A percentile compares a stretch with the other conserved stretches of the same genome.
Conservation (phyloP, 768 basidiomycete genomes). For the Mycena rosella region DNA sequence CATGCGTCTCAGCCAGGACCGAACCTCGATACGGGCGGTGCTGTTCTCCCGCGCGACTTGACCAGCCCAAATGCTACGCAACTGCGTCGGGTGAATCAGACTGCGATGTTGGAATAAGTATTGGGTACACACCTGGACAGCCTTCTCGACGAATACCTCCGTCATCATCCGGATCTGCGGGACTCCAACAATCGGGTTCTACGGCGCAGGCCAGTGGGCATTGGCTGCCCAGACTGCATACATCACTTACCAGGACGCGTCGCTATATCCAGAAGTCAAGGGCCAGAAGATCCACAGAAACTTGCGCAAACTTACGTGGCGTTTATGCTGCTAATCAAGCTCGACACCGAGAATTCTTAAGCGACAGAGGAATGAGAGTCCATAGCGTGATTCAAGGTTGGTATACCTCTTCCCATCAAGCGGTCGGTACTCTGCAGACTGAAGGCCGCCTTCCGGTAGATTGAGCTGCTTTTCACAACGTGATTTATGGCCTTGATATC, state of each 20-base stretch:
- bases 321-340: conserved; percentile 6
- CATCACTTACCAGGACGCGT: neutral
- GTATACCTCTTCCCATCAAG: conserved; percentile 9
- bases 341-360: conserved; percentile 10
- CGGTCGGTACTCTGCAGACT: too few species aligned
- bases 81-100: conserved; percentile 39
- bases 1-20: conserved; percentile 49
- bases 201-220: neutral
- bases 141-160: conserved; percentile 51
- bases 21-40: conserved; percentile 45
- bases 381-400: neutral
- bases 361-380: neutral
- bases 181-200: conserved; percentile 62
- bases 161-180: conserved; percentile 56
- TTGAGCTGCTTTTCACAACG: conserved; percentile 40
- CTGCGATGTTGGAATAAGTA: too few species aligned
- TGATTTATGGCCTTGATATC: too few species aligned
- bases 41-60: conserved; percentile 37
- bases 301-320: conserved; percentile 11
- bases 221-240: too few species aligned
- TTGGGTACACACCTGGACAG: conserved; percentile 48
- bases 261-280: neutral
- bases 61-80: conserved; percentile 49
- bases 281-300: neutral
- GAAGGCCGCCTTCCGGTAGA: neutral